A percentile compares a stretch with the other conserved stretches of the same genome.
These are phyloP conservation scores for Pisolithus orientalis DNA, from an alignment of 768 basidiomycete genomes.

Conservation along the genomic window DNA sequence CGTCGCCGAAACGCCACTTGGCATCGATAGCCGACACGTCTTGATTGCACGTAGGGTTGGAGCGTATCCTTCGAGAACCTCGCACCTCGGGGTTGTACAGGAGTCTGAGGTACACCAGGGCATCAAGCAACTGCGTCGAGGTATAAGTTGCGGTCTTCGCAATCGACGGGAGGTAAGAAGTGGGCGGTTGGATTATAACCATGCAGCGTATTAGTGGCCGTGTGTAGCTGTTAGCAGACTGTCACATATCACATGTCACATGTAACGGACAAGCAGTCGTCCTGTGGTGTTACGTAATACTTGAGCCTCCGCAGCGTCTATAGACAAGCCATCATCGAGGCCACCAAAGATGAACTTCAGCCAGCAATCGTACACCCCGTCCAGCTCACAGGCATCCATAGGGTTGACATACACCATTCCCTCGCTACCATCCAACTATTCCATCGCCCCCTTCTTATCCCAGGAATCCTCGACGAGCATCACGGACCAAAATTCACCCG, in stretches of 20 bases:
- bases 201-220: background rate
- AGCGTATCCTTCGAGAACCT: conserved; percentile 42
- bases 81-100: conserved; percentile 61
- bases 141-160: conserved; percentile 33
- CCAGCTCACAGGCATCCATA: conserved; percentile 12
- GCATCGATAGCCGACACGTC: background rate
- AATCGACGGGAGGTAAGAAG: conserved; percentile 49
- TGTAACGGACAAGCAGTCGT: too few species aligned
- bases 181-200: conserved; percentile 33
- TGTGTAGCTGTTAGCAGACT: too few species aligned
- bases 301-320: too few species aligned
- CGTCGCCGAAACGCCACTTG: background rate
- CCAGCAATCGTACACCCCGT: conserved; percentile 9
- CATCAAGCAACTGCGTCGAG: conserved; percentile 33
- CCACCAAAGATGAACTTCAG: conserved; percentile 4
- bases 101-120: conserved; percentile 42
- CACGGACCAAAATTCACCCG: conserved; percentile 52
- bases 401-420: conserved; percentile 12
- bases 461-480: conserved; percentile 17
- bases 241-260: too few species aligned
- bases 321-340: too few species aligned
- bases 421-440: conserved; percentile 10
- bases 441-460: conserved; percentile 18
- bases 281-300: too few species aligned
- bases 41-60: background rate